Base-by-base conservation (phyloP, 495 filamentous ascomycete genomes). In the Penicillium riverlandense region DNA sequence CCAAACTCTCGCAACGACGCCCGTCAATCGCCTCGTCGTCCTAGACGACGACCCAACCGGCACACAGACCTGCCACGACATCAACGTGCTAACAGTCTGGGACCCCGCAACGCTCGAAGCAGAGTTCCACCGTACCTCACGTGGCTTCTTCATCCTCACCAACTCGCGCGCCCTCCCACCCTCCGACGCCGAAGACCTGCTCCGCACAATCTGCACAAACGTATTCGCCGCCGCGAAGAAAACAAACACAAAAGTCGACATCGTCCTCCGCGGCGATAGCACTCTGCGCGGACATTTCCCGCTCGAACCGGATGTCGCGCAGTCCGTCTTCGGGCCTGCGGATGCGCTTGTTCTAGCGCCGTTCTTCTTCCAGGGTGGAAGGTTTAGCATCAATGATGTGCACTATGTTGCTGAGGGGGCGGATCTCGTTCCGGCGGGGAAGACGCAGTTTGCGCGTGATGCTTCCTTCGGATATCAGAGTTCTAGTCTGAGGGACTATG, bases 31-130 rank as follows among this genome's bases (percentile, higher is more conserved):
- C 1, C 66, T 79, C 11, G 69, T 79, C 11, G 66, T 74, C 3
- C 65, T 79, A 11, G 75, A 79, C 36, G 74, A 79, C 43, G 75
- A 79, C 43, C 74, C 74, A 38, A 79, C 74, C 8, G 74, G 74
- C 11, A 79, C 76, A 1, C 75, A 78, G 53, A 78, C 76, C 40
- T 77, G 75, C 54, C 75, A 79, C 38, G 65, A 74, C 40, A 75
- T 79, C 49, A 58, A 60, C 44, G 74, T 79, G n/a, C 61, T 79
- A 32, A 72, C 75, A n/a, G 67, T 71, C 11, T 78, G 72, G 71
- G 69, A 73, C 39, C 48, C 63, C 14, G 47, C 50, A 12, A 74
- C 70, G 0, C 57, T 78, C 4, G 48, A 37, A 12, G 37, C 53
- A 14, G 74, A 77, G 46, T 67, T 78, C 45, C 51, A 53, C 22